Evolutionary conservation across 768 basidiomycete genomes (phyloP).

Genomic region (Mycena chlorophos): DNA sequence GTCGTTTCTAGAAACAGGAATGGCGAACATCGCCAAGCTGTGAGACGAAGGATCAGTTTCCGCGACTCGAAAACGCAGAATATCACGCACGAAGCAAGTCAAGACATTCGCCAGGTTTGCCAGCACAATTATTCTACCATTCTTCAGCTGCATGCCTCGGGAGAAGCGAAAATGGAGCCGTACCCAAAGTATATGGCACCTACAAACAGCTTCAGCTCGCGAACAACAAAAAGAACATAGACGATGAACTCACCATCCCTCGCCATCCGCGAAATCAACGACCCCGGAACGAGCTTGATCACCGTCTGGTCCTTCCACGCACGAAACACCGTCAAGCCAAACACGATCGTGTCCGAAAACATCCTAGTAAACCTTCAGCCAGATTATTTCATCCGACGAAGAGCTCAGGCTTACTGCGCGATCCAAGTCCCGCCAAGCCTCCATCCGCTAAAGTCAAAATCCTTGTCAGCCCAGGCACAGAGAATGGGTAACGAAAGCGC

Average conservation of each 20-base stretch:
- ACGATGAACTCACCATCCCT: constrained; percentile 12
- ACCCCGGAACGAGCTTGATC: neutral
- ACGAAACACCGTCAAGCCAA: constrained; percentile 12
- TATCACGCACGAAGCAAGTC: constrained; percentile 8
- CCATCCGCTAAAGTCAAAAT: neutral
- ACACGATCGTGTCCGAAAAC: constrained; percentile 3
- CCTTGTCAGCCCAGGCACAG: neutral
- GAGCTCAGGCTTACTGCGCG: constrained; percentile 4
- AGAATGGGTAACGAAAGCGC: neutral
- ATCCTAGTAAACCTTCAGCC: neutral
- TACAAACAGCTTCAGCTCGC: neutral
- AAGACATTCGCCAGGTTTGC: constrained; percentile 16
- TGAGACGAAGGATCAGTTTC: neutral
- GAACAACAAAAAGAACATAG: too few relatives aligned
- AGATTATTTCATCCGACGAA: neutral
- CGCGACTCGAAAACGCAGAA: neutral
- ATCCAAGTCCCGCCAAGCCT: constrained; percentile 8
- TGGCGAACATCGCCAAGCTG: constrained; percentile 12
- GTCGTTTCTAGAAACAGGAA: neutral
- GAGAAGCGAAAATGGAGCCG: neutral
- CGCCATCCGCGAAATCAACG: constrained; percentile 12
- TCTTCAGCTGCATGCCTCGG: neutral
- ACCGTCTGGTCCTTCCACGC: constrained; percentile 4
- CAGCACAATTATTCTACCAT: constrained; percentile 15
- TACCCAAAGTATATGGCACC: constrained; percentile 21